A percentile compares a stretch with the other conserved stretches of the same genome.
phyloP scores from a whole-genome alignment of 2,329 filamentous ascomycete species.

The Trichoderma afroharzianum region DNA sequence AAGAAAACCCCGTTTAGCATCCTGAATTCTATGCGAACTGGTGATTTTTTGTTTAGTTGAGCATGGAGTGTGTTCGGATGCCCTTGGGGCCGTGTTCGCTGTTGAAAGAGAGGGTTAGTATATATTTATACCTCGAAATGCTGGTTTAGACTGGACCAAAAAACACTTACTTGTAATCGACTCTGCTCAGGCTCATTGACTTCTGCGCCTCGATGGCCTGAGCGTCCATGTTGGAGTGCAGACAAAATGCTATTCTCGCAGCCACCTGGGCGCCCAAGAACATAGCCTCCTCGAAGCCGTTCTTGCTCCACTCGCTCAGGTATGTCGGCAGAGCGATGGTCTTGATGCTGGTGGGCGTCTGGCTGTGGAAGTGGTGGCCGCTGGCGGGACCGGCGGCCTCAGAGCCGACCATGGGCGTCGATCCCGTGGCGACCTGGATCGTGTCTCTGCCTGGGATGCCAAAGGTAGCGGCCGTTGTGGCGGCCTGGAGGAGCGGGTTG shows the following conservation, averaged over 20 bases:
- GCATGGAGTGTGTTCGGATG: constrained; percentile 52
- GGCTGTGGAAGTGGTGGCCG: constrained; percentile 55
- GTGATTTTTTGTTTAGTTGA: constrained; percentile 32
- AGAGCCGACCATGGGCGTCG: constrained; percentile 40
- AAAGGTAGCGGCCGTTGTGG: constrained; percentile 68
- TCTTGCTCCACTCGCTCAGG: constrained; percentile 85
- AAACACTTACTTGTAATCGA: constrained; percentile 58
- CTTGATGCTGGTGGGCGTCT: constrained; percentile 83
- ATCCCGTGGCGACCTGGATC: constrained; percentile 37
- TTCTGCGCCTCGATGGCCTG: constrained; percentile 50
- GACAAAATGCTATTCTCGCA: constrained; percentile 58
- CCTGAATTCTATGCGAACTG: background rate
- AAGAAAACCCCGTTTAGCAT: background rate
- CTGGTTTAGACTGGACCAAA: background rate
- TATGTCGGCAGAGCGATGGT: constrained; percentile 75
- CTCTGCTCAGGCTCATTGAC: constrained; percentile 53
- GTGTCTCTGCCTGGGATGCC: constrained; percentile 40
- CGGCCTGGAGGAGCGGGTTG: constrained; percentile 88
- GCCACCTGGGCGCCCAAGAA: constrained; percentile 88
- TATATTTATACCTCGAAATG: background rate
- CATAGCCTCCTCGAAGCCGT: constrained; percentile 72
- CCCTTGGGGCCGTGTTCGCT: constrained; percentile 55
- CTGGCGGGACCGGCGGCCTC: constrained; percentile 35
- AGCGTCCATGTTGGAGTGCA: constrained; percentile 54
- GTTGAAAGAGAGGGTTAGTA: background rate